Conservation (phyloP, 2,329 filamentous ascomycete species). For the Cercospora citrullina region DNA sequence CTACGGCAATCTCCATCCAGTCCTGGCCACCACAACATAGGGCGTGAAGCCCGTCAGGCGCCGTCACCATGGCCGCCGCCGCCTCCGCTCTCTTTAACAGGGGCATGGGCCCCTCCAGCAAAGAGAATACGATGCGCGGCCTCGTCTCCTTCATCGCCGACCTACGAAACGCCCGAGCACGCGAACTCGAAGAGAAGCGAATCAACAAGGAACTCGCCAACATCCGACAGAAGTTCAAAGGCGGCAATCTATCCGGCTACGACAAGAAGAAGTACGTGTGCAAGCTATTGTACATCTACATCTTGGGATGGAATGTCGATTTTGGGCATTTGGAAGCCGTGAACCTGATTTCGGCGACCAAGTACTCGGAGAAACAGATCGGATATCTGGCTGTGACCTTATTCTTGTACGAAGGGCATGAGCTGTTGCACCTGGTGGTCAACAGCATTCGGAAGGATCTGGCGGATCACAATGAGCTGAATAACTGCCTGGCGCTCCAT, state of each 20-base stretch:
- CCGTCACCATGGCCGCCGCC: conserved; percentile 36
- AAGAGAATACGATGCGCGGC: conserved; percentile 54
- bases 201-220: conserved; percentile 99
- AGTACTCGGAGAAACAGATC: conserved; percentile 99
- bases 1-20: neutral
- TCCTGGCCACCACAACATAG: conserved; percentile 17
- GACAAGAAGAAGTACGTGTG: conserved; percentile 99
- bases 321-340: conserved; percentile 98
- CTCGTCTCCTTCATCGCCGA: conserved; percentile 98
- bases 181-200: conserved; percentile 96
- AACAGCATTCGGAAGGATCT: conserved; percentile 98
- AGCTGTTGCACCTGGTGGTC: conserved; percentile 91
- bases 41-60: conserved; percentile 27
- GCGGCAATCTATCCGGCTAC: conserved; percentile 81
- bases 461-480: conserved; percentile 91
- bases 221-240: conserved; percentile 97
- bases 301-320: conserved; percentile 97
- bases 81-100: conserved; percentile 41
- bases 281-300: conserved; percentile 99
- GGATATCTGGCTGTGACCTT: conserved; percentile 96
- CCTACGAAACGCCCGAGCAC: conserved; percentile 86
- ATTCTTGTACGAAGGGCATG: conserved; percentile 95
- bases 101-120: conserved; percentile 35
- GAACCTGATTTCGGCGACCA: conserved; percentile 92
- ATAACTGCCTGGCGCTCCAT: conserved; percentile 94